Conservation (phyloP, 2,329 filamentous ascomycete genomes). For the Diaporthe sp. region DNA sequence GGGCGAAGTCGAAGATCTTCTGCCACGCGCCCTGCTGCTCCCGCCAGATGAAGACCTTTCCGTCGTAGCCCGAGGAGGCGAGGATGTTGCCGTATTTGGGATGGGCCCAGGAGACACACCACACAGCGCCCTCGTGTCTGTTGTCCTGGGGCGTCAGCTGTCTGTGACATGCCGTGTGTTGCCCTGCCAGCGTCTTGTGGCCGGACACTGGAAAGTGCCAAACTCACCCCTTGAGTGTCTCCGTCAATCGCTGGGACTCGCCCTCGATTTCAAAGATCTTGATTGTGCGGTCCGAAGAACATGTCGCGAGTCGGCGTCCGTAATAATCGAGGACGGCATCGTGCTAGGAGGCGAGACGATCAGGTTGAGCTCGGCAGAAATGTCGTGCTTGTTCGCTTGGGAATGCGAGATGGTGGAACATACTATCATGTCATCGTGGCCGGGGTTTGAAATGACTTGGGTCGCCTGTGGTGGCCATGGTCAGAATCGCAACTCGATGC, state of each 20-base stretch:
- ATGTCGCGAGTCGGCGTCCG: conserved; percentile 94
- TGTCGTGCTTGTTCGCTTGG: conserved; percentile 40
- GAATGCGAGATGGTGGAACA: conserved; percentile 55
- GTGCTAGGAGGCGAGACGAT: conserved; percentile 70
- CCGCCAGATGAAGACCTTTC: conserved; percentile 98
- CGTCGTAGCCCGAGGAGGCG: conserved; percentile 94
- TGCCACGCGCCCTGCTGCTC: conserved; percentile 85
- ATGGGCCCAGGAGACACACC: conserved; percentile 98
- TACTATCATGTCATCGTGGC: conserved; percentile 99
- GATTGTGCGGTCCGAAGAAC: conserved; percentile 97
- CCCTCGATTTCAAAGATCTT: conserved; percentile 99
- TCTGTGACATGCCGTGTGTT: not conserved
- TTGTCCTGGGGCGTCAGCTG: conserved; percentile 20
- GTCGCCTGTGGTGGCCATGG: conserved; percentile 57
- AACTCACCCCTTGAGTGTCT: conserved; percentile 92
- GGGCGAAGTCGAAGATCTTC: conserved; percentile 91
- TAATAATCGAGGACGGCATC: conserved; percentile 99
- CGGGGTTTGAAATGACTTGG: conserved; percentile 86
- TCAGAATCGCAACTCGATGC: conserved; percentile 18
- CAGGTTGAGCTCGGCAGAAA: conserved; percentile 35
- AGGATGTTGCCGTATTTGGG: conserved; percentile 99
- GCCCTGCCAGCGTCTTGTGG: not conserved
- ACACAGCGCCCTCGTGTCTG: conserved; percentile 96
- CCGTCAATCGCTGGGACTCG: conserved; percentile 88
- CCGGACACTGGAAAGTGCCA: not conserved